Conservation (phyloP, 2,329 filamentous ascomycete species). For the Fusarium nanum region DNA sequence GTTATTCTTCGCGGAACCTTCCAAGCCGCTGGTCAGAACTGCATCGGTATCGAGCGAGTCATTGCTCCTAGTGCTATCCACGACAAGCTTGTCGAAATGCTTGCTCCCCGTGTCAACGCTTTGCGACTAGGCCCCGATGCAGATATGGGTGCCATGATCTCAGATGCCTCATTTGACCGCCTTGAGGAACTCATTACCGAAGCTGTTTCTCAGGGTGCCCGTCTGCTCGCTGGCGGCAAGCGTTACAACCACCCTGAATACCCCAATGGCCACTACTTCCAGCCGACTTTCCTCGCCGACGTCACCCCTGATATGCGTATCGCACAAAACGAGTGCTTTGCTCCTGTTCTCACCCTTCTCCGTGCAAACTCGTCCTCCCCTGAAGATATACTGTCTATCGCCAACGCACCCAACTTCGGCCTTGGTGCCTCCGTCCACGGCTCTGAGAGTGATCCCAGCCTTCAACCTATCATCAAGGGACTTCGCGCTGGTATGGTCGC, state of each 20-base stretch:
- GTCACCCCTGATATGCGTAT: constrained; percentile 88
- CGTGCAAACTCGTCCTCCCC: constrained; percentile 71
- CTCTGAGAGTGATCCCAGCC: constrained; percentile 66
- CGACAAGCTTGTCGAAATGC: constrained; percentile 73
- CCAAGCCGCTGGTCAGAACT: constrained; percentile 96
- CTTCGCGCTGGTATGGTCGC: constrained; percentile 90
- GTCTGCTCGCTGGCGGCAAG: constrained; percentile 82
- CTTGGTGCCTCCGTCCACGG: constrained; percentile 93
- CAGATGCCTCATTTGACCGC: constrained; percentile 76
- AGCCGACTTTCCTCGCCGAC: constrained; percentile 89
- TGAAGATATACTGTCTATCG: constrained; percentile 75
- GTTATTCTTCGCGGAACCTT: constrained; percentile 93
- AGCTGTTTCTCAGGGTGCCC: constrained; percentile 82
- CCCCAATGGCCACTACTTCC: constrained; percentile 88
- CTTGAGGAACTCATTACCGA: constrained; percentile 82
- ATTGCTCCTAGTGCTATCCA: constrained; percentile 84
- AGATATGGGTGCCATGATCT: constrained; percentile 93
- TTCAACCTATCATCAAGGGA: constrained; percentile 73
- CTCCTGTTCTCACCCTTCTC: constrained; percentile 89
- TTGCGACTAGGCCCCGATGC: constrained; percentile 81
- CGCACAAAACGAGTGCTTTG: constrained; percentile 92
- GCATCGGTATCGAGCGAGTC: constrained; percentile 95
- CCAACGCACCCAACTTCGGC: constrained; percentile 86
- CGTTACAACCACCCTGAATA: constrained; percentile 77
- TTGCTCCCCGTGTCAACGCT: constrained; percentile 78